phyloP scores from a whole-genome alignment of 2,329 filamentous ascomycete species.

The Epichloe uncinata region DNA sequence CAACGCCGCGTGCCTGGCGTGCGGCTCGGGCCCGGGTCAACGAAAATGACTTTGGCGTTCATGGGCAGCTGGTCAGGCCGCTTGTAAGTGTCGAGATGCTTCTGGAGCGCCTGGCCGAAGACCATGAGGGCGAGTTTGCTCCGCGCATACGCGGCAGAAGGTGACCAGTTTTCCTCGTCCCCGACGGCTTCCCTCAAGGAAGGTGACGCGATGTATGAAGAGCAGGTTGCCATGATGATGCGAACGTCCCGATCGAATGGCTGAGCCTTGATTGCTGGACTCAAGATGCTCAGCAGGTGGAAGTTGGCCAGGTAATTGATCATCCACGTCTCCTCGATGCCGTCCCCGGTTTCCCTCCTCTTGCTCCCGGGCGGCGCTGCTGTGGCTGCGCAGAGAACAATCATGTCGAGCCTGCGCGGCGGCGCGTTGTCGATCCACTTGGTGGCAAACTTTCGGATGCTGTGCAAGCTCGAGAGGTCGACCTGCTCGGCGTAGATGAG shows the following conservation, averaged over 20 bases:
- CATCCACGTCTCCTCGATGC: slow-evolving; percentile 82
- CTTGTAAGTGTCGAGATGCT: slow-evolving; percentile 74
- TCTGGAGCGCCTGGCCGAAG: slow-evolving; percentile 84
- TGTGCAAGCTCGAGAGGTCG: slow-evolving; percentile 77
- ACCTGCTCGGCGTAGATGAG: slow-evolving; percentile 94
- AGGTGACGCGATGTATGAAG: slow-evolving; percentile 70
- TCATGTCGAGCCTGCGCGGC: slow-evolving; percentile 75
- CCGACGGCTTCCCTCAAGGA: slow-evolving; percentile 42
- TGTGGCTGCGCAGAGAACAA: slow-evolving; percentile 75
- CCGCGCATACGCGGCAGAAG: slow-evolving; percentile 46
- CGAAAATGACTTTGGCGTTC: slow-evolving; percentile 72
- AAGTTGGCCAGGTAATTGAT: slow-evolving; percentile 94
- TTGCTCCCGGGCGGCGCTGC: slow-evolving; percentile 54
- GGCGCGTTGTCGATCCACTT: slow-evolving; percentile 97
- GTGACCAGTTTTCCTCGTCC: slow-evolving; percentile 36
- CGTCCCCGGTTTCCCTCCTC: slow-evolving; percentile 54
- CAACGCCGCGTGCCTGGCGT: slow-evolving; percentile 82
- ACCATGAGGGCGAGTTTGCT: slow-evolving; percentile 72
- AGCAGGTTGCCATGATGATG: slow-evolving; percentile 75
- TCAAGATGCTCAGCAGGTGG: slow-evolving; percentile 82
- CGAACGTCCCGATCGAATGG: slow-evolving; percentile 89
- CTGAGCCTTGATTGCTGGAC: slow-evolving; percentile 78
- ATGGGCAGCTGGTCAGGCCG: slow-evolving; percentile 71
- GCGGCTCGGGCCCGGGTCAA: slow-evolving; percentile 73
- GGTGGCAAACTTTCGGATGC: slow-evolving; percentile 83